phyloP scores from a whole-genome alignment of 1,139 yeast species.

The Fermentozyma sake region DNA sequence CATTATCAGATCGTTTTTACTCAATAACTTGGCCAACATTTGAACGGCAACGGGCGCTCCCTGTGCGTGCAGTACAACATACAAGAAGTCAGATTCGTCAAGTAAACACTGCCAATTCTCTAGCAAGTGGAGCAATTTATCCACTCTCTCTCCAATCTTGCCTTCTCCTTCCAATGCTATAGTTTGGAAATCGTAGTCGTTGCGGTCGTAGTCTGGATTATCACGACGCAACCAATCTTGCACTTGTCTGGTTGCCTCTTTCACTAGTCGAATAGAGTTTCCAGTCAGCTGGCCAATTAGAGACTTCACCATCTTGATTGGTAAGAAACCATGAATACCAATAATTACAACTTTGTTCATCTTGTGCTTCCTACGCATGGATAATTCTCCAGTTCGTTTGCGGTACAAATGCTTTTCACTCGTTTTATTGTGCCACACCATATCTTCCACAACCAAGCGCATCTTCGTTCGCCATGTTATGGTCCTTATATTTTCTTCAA shows the following conservation, averaged over 20 bases:
- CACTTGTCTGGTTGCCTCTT: slow-evolving; percentile 33
- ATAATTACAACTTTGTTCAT: slow-evolving; percentile 38
- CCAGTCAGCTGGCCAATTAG: slow-evolving; percentile 48
- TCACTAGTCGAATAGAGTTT: slow-evolving; percentile 30
- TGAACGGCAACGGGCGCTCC: slow-evolving; percentile 44
- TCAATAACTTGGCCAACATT: slow-evolving; percentile 29
- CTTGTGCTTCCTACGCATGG: slow-evolving; percentile 11
- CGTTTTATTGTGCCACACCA: slow-evolving; percentile 23
- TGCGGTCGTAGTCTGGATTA: slow-evolving; percentile 15
- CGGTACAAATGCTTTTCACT: slow-evolving; percentile 35
- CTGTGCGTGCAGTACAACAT: slow-evolving; percentile 42
- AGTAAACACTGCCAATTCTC: slow-evolving; percentile 41
- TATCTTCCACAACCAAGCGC: slow-evolving; percentile 32
- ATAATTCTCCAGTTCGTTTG: slow-evolving; percentile 11
- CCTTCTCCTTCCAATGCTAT: slow-evolving; percentile 55
- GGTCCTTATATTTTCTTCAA: slow-evolving; percentile 30
- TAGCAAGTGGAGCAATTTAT: slow-evolving; percentile 28
- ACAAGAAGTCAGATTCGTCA: slow-evolving; percentile 36
- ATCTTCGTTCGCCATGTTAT: slow-evolving; percentile 37
- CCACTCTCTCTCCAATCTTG: slow-evolving; percentile 37
- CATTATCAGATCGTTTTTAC: neutral
- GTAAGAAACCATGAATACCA: slow-evolving; percentile 51
- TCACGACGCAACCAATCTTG: slow-evolving; percentile 34
- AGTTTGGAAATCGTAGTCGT: slow-evolving; percentile 32
- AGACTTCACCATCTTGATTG: slow-evolving; percentile 44